These are phyloP conservation scores for Lecanicillium sp. DNA, from an alignment of 2,329 filamentous ascomycete species.

Conservation along the genomic window DNA sequence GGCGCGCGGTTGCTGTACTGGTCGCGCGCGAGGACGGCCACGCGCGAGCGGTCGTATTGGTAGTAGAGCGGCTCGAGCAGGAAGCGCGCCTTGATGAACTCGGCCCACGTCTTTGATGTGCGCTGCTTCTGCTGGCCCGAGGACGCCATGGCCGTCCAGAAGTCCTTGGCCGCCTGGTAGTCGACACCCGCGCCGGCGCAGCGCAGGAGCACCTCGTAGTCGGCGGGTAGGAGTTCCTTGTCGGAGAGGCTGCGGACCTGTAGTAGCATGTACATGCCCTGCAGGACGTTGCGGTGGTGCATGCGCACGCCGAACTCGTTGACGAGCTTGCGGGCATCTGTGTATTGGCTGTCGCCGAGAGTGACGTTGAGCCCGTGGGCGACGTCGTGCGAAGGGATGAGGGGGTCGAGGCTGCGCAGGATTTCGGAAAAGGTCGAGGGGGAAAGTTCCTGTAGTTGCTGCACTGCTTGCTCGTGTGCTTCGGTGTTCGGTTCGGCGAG, in stretches of 20 bases:
- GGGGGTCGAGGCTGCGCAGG: conserved; percentile 53
- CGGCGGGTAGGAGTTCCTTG: conserved; percentile 24
- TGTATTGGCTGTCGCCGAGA: conserved; percentile 30
- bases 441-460: conserved; percentile 35
- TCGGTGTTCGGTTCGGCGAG: conserved; percentile 14
- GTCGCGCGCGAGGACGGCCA: conserved; percentile 32
- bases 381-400: conserved; percentile 42
- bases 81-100: conserved; percentile 41
- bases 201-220: conserved; percentile 38
- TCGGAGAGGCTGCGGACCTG: conserved; percentile 21
- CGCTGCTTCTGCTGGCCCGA: conserved; percentile 20
- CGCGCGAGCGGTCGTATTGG: conserved; percentile 33
- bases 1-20: conserved; percentile 18
- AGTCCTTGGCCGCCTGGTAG: conserved; percentile 19
- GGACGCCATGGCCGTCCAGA: conserved; percentile 27
- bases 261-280: conserved; percentile 25
- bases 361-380: conserved; percentile 31
- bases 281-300: conserved; percentile 29
- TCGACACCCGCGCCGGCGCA: conserved; percentile 39
- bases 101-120: conserved; percentile 28
- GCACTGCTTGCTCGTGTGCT: conserved; percentile 16
- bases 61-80: conserved; percentile 37
- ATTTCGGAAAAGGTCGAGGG: conserved; percentile 54
- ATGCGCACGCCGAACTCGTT: conserved; percentile 38
- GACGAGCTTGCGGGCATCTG: conserved; percentile 26